Evolutionary conservation across 352 stramenopile genomes (phyloP).

Genomic region (Phytophthora meadii): DNA sequence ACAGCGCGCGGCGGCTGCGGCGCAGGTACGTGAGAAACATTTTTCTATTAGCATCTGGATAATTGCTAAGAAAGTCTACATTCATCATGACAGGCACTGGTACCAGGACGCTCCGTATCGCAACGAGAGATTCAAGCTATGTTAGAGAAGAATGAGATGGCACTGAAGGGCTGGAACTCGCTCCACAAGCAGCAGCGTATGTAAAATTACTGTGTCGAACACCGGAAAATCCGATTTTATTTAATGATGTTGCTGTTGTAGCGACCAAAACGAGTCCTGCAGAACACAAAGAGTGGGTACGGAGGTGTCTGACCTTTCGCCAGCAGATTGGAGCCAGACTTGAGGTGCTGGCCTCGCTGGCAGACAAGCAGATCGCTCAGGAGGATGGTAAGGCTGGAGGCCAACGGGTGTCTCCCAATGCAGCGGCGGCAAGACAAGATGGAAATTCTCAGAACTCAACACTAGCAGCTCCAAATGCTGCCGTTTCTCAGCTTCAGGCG

Average conservation of each 20-base stretch:
- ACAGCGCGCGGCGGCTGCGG: slow-evolving; percentile 64
- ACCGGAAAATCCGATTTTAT: background rate
- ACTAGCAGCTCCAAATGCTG: slow-evolving; percentile 3
- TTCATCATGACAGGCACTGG: slow-evolving; percentile 24
- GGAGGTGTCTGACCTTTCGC: slow-evolving; percentile 64
- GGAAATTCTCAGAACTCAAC: slow-evolving; percentile 4
- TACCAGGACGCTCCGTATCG: slow-evolving; percentile 63
- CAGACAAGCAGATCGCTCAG: slow-evolving; percentile 80
- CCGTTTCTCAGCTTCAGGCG: slow-evolving; percentile 4
- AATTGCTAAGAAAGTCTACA: background rate
- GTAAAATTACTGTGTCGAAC: slow-evolving; percentile 21
- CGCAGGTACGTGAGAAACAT: slow-evolving; percentile 44
- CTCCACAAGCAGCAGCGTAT: slow-evolving; percentile 80
- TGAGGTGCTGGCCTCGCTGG: slow-evolving; percentile 78
- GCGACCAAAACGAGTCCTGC: slow-evolving; percentile 53
- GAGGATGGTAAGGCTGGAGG: slow-evolving; percentile 51
- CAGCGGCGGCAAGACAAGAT: slow-evolving; percentile 17
- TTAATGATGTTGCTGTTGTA: slow-evolving; percentile 18
- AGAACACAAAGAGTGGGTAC: slow-evolving; percentile 82
- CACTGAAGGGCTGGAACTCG: slow-evolving; percentile 73
- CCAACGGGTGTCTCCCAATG: slow-evolving; percentile 11
- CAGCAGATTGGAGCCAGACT: slow-evolving; percentile 79
- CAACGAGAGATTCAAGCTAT: slow-evolving; percentile 78
- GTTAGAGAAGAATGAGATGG: slow-evolving; percentile 88
- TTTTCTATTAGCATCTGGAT: background rate